Evolutionary conservation across 1,139 yeast species (phyloP), one percentile per base, ranked within the genome.

Genomic region (Pichia cactophila): DNA sequence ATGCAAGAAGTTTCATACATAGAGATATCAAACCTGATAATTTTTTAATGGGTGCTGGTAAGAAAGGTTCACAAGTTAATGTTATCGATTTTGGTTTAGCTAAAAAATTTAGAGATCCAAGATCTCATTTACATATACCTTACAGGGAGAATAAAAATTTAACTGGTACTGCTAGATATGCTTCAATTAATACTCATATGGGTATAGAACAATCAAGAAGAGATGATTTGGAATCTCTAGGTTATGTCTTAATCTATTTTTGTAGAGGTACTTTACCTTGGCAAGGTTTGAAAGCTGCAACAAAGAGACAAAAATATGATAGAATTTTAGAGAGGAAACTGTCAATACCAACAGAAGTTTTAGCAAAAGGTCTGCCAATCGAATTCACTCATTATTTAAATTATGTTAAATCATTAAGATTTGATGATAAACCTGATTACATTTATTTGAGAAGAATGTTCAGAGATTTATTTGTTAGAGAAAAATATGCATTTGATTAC

Each of bases 281-380:
- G 98, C 98, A 92, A 71, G 98, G 98, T 14, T 79, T 92, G 61
- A 89, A 89, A 68, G 98, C 98, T 35, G 95, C 92, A 43, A 89
- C 97, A 17, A 92, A 92, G 73, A 84, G 95, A 69, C 97, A 92
- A 68, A 92, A 92, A 70, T 92, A 92, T 69, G 97, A 90, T 69
- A 79, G 97, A 56, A 92, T 92, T 63, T 84, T 90, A 88, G 97
- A 92, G 67, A 88, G 88, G 75, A 92, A 92, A 69, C 83, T 92
- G 83, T 83, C 95, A 45, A 88, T 96, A 10, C 87, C 96, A 31
- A 81, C 92, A 46, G 96, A 90, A 63, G 80, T 84, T 31, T 77
- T 92, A 61, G 89, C 96, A 53, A 82, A 89, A 61, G 97, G 97
- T 5, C 78, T 92, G 60, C 98, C 98, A 31, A 74, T 78, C 49